These are phyloP conservation scores for Parathielavia appendiculata DNA, from an alignment of 495 filamentous ascomycete genomes.

Conservation along the genomic window DNA sequence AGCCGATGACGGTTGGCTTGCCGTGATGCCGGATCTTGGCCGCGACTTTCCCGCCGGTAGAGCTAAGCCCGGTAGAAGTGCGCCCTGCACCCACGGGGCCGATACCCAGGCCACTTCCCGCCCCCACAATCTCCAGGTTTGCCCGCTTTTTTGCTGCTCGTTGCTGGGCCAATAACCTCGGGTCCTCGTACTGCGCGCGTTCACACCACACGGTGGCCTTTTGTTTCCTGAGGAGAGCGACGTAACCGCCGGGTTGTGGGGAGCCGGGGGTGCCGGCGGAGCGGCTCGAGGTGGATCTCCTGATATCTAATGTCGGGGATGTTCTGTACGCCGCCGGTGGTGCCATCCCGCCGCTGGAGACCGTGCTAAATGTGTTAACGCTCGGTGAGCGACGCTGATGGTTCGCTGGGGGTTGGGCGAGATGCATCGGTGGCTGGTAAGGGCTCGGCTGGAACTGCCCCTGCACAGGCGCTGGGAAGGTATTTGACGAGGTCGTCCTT, in stretches of 20 bases:
- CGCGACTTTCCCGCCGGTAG: conserved; percentile 47
- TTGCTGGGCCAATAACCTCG: conserved; percentile 71
- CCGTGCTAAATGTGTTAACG: conserved; percentile 69
- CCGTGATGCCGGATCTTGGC: conserved; percentile 82
- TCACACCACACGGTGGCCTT: conserved; percentile 99
- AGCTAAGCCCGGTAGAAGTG: conserved; percentile 54
- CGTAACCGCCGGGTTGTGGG: conserved; percentile 66
- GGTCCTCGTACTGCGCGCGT: conserved; percentile 87
- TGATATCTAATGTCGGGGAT: conserved; percentile 56
- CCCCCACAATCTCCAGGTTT: conserved; percentile 63
- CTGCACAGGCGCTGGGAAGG: conserved; percentile 36
- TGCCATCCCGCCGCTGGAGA: conserved; percentile 47
- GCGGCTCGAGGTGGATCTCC: conserved; percentile 65
- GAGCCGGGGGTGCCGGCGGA: conserved; percentile 56
- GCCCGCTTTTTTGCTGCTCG: conserved; percentile 79
- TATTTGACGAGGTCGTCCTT: conserved; percentile 57
- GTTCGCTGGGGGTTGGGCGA: conserved; percentile 36
- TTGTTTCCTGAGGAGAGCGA: conserved; percentile 88
- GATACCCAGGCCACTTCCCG: conserved; percentile 22
- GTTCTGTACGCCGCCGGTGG: conserved; percentile 46
- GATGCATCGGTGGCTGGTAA: conserved; percentile 32
- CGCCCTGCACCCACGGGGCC: conserved; percentile 42
- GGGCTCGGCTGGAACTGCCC: conserved; percentile 9
- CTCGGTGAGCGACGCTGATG: conserved; percentile 62
- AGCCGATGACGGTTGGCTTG: conserved; percentile 63